Conservation (phyloP, 768 basidiomycete species). For the Botryobasidium botryosum region DNA sequence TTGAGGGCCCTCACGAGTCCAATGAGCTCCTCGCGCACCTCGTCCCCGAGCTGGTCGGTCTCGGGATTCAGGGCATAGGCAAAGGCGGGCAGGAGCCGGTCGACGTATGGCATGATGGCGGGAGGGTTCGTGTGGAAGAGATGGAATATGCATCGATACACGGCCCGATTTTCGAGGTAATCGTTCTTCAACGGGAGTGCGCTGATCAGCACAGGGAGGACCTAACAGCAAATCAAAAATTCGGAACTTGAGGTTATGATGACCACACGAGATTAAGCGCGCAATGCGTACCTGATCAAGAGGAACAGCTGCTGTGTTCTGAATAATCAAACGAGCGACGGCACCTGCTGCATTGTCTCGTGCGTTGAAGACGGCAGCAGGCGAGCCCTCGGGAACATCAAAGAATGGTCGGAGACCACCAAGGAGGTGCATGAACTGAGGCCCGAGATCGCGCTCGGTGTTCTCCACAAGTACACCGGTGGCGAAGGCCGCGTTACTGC, state of each 20-base stretch:
- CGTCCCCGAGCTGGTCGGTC: conserved; percentile 64
- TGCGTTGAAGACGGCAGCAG: conserved; percentile 58
- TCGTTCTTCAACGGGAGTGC: conserved; percentile 82
- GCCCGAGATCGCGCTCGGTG: conserved; percentile 60
- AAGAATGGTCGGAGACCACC: conserved; percentile 70
- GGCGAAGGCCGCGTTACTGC: conserved; percentile 93
- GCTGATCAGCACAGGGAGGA: conserved; percentile 66
- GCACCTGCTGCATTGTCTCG: conserved; percentile 96
- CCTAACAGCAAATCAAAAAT: conserved; percentile 26
- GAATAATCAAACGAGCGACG: conserved; percentile 70
- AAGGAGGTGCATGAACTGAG: conserved; percentile 67
- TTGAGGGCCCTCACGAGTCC: conserved; percentile 56
- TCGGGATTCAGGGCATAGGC: conserved; percentile 65
- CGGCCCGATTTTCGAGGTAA: conserved; percentile 72
- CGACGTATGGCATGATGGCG: conserved; percentile 55
- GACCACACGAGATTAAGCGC: background rate
- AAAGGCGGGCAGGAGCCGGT: conserved; percentile 64
- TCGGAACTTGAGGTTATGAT: background rate
- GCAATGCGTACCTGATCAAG: conserved; percentile 32
- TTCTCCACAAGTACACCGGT: conserved; percentile 81
- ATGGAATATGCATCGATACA: conserved; percentile 79
- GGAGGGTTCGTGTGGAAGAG: conserved; percentile 66
- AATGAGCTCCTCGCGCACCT: conserved; percentile 60
- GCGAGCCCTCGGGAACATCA: conserved; percentile 39
- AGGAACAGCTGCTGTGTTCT: conserved; percentile 62